Evolutionary conservation across 495 filamentous ascomycete genomes (phyloP).

Genomic region (Penicilliopsis zonata): DNA sequence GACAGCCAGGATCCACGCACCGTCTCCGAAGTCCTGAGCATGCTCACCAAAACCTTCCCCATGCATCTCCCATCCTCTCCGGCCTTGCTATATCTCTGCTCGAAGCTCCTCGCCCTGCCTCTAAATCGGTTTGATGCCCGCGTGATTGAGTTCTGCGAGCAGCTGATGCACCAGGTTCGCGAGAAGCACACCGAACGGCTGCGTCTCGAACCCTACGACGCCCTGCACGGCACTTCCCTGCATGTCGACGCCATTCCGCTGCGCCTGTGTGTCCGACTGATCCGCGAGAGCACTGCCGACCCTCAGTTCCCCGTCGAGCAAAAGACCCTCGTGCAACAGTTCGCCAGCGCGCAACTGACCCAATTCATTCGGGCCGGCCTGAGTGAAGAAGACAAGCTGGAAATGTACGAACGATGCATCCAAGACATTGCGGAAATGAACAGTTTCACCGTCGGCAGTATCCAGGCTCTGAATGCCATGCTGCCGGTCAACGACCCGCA

Average conservation of each 20-base stretch:
- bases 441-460: constrained; percentile 51
- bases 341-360: constrained; percentile 43
- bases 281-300: constrained; percentile 46
- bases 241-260: constrained; percentile 26
- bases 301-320: constrained; percentile 26
- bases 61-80: constrained; percentile 38
- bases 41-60: constrained; percentile 55
- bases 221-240: constrained; percentile 9
- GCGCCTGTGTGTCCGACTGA: constrained; percentile 51
- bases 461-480: constrained; percentile 54
- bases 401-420: constrained; percentile 45
- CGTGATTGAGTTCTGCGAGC: constrained; percentile 35
- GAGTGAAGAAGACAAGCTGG: constrained; percentile 31
- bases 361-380: constrained; percentile 41
- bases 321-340: constrained; percentile 37
- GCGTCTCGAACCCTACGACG: constrained; percentile 7
- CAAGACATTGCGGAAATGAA: constrained; percentile 45
- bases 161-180: constrained; percentile 25
- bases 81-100: constrained; percentile 55
- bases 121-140: constrained; percentile 45
- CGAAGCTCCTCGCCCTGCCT: constrained; percentile 60
- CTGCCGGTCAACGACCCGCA: constrained; percentile 31
- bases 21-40: constrained; percentile 62
- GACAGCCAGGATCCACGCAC: constrained; percentile 77
- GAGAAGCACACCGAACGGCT: constrained; percentile 14